phyloP scores from a whole-genome alignment of 805 yeast species.

The Cyberlindnera euphorbiae region DNA sequence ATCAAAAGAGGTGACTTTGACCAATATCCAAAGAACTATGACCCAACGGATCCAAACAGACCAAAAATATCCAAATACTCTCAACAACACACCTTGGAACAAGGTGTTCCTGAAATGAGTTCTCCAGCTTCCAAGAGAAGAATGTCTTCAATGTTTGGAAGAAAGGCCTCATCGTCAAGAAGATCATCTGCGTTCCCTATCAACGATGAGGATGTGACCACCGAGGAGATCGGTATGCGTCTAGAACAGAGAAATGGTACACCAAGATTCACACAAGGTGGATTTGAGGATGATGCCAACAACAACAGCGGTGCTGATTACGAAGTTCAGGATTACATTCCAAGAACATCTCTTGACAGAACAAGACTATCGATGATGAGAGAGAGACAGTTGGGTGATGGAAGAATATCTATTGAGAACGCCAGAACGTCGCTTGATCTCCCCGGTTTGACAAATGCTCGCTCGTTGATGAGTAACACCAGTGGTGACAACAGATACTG shows the following conservation, averaged over 20 bases:
- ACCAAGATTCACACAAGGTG: conserved; percentile 21
- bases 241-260: conserved; percentile 25
- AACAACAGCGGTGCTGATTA: conserved; percentile 1
- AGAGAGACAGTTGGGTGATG: conserved; percentile 32
- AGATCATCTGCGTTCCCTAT: conserved; percentile 25
- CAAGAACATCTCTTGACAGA: conserved; percentile 34
- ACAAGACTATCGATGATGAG: conserved; percentile 34
- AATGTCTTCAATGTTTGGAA: conserved; percentile 36
- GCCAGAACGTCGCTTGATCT: conserved; percentile 37
- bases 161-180: conserved; percentile 19
- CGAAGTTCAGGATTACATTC: conserved; percentile 11
- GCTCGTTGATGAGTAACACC: conserved; percentile 26
- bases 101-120: conserved; percentile 6
- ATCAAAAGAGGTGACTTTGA: conserved; percentile 61
- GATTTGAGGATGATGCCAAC: conserved; percentile 1
- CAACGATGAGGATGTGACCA: conserved; percentile 27
- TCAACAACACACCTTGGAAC: conserved; percentile 29
- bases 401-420: conserved; percentile 34
- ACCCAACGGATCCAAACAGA: conserved; percentile 76
- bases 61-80: conserved; percentile 45
- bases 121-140: conserved; percentile 24
- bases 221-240: conserved; percentile 37
- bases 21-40: conserved; percentile 62
- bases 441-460: conserved; percentile 38
- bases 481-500: conserved; percentile 4